phyloP scores from a whole-genome alignment of 768 basidiomycete species.

The Kondoa malvinella region DNA sequence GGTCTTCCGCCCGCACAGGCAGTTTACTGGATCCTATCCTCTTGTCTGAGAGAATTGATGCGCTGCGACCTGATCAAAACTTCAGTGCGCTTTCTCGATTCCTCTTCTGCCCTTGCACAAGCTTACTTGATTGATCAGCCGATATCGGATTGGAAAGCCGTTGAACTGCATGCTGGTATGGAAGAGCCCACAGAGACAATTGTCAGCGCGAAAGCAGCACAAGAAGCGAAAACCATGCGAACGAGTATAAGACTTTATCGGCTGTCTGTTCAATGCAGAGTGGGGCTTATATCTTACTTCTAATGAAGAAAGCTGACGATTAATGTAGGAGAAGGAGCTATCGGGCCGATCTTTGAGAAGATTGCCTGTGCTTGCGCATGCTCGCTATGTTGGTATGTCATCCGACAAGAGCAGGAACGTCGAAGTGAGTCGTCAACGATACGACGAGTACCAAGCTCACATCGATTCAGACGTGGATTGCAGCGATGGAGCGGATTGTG shows the following conservation, averaged over 20 bases:
- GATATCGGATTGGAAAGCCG: too few species aligned
- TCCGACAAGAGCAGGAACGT: not conserved
- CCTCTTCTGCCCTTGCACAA: not conserved
- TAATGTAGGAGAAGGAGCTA: conserved; percentile 43
- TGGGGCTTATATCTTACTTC: conserved; percentile 34
- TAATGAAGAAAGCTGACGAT: not conserved
- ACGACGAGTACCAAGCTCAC: not conserved
- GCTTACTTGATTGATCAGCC: conserved; percentile 18
- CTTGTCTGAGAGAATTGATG: conserved; percentile 65
- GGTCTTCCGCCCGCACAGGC: conserved; percentile 81
- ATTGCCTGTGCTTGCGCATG: conserved; percentile 83
- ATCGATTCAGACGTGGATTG: conserved; percentile 52
- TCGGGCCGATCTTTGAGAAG: conserved; percentile 82
- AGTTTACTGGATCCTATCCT: conserved; percentile 76
- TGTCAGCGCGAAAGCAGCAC: not conserved
- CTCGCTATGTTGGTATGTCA: conserved; percentile 47
- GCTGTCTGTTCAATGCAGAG: conserved; percentile 63
- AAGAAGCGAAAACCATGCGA: conserved; percentile 5
- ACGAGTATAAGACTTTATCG: conserved; percentile 13
- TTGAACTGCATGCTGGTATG: conserved; percentile 9
- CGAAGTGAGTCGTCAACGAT: conserved; percentile 2
- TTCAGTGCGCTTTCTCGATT: conserved; percentile 38
- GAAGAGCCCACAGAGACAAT: not conserved
- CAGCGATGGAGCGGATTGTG: conserved; percentile 70
- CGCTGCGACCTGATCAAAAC: conserved; percentile 50